Evolutionary conservation across 2,329 filamentous ascomycete species (phyloP).

Genomic region (Cladosporium sp.): DNA sequence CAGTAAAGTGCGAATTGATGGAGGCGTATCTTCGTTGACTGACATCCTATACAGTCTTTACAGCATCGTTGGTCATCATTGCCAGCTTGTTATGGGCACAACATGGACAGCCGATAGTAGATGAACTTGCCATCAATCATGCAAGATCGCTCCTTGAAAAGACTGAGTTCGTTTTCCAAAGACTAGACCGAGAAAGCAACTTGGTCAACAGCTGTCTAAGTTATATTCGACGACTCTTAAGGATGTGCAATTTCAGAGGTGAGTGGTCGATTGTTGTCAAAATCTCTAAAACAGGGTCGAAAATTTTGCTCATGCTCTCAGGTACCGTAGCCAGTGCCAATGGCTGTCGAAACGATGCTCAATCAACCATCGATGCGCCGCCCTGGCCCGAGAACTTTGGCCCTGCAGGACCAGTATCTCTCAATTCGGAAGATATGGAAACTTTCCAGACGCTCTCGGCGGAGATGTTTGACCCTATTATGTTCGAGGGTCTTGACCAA

Average conservation of each 20-base stretch:
- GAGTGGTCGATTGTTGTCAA: not conserved
- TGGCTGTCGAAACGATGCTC: no score
- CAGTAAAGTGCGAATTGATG: slow-evolving; percentile 11
- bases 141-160: not conserved
- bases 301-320: no score
- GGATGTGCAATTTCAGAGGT: not conserved
- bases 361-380: not conserved
- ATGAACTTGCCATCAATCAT: not conserved
- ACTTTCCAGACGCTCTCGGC: not conserved
- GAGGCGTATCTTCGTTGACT: not conserved
- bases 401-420: not conserved
- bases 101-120: not conserved
- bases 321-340: no score
- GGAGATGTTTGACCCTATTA: not conserved
- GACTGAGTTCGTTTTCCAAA: not conserved
- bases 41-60: not conserved
- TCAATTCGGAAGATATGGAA: not conserved
- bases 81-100: not conserved
- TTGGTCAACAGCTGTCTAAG: not conserved
- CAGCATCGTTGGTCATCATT: not conserved
- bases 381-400: no score
- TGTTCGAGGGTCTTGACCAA: not conserved
- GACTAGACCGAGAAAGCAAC: not conserved
- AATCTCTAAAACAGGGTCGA: no score
- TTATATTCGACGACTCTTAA: not conserved